Evolutionary conservation across 78 protist genomes (phyloP).

Genomic region (Polysphondylium violaceum): DNA sequence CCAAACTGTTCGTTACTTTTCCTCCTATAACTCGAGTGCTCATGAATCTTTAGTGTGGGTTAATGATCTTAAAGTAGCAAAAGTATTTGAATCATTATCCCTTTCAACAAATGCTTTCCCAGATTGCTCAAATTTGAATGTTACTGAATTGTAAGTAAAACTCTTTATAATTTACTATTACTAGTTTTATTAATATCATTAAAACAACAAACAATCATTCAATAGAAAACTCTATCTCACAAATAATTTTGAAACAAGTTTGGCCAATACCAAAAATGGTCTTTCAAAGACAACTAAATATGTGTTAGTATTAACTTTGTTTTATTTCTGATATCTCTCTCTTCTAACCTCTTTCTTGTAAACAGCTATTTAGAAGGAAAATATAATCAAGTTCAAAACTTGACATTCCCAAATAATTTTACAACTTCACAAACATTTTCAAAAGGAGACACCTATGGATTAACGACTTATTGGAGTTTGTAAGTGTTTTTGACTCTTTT

Average conservation of each 20-base stretch:
- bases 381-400: not conserved
- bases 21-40: not conserved
- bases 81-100: not conserved
- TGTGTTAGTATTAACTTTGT: not conserved
- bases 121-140: not conserved
- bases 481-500: not conserved
- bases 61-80: not conserved
- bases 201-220: too few species aligned
- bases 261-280: not conserved
- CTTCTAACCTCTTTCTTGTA: not conserved
- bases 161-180: not conserved
- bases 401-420: not conserved
- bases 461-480: not conserved
- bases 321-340: not conserved
- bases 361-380: not conserved
- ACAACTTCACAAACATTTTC: not conserved
- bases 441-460: not conserved
- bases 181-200: not conserved
- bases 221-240: not conserved
- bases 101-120: not conserved
- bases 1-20: not conserved
- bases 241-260: not conserved
- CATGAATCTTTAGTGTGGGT: not conserved
- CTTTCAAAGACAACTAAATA: not conserved
- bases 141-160: not conserved